A percentile compares a stretch with the other conserved stretches of the same genome.
Evolutionary conservation across 192 early-diverging fungal species (phyloP).

Genomic region (Linderina pennispora): DNA sequence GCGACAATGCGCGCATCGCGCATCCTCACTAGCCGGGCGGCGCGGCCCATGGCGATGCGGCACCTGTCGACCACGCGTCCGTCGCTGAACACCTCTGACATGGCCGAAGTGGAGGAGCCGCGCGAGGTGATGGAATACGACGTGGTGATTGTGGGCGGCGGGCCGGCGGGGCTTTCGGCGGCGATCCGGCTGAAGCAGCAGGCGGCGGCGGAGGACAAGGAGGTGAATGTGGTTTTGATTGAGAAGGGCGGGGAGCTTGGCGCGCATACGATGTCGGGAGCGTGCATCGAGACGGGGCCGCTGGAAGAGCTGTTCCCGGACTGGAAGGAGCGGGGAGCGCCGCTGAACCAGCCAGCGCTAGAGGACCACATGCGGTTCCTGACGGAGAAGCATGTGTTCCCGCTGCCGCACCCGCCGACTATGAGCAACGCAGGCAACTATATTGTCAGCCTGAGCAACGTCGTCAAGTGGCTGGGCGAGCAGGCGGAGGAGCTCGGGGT

Average conservation of each 20-base stretch:
- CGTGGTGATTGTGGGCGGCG: constrained; percentile 93
- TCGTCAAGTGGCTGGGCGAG: constrained; percentile 93
- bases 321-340: constrained; percentile 95
- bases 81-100: not conserved
- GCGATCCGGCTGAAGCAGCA: constrained; percentile 92
- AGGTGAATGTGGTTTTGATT: constrained; percentile 82
- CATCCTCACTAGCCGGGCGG: too few relatives aligned
- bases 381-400: constrained; percentile 70
- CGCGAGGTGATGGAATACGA: constrained; percentile 84
- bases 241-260: constrained; percentile 96
- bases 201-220: constrained; percentile 72
- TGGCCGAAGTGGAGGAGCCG: constrained; percentile 40
- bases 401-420: constrained; percentile 85
- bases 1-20: too few relatives aligned
- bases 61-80: not conserved
- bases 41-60: too few relatives aligned
- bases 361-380: constrained; percentile 83
- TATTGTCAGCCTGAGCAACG: constrained; percentile 91
- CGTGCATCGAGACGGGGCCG: constrained; percentile 87
- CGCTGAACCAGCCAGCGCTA: constrained; percentile 78
- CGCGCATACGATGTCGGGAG: constrained; percentile 92
- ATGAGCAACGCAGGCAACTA: constrained; percentile 98
- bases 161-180: constrained; percentile 91
- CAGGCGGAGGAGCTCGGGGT: constrained; percentile 94
- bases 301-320: constrained; percentile 95